These are phyloP conservation scores for Harringtonia aguacate DNA, from an alignment of 2,329 filamentous ascomycete species.

Conservation along the genomic window DNA sequence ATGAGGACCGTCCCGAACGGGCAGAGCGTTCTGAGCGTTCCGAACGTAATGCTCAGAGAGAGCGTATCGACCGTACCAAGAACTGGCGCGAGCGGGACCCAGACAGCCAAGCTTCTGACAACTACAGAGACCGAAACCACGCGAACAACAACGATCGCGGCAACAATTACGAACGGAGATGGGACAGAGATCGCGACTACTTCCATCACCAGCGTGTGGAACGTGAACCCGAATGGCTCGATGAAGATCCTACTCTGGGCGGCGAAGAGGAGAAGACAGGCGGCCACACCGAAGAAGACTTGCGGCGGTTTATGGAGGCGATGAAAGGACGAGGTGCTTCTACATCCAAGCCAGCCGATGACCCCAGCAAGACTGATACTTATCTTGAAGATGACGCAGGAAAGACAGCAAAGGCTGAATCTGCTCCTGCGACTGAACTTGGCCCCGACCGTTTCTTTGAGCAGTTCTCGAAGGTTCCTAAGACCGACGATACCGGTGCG, in stretches of 20 bases:
- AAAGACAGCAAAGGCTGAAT: constrained; percentile 41
- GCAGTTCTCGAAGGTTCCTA: constrained; percentile 23
- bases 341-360: constrained; percentile 23
- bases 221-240: constrained; percentile 86
- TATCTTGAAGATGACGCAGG: constrained; percentile 34
- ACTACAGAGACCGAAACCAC: constrained; percentile 38
- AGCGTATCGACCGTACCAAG: constrained; percentile 47
- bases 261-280: constrained; percentile 22
- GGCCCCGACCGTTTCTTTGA: constrained; percentile 70
- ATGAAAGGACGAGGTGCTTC: constrained; percentile 59
- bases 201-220: constrained; percentile 42
- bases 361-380: constrained; percentile 7
- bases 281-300: constrained; percentile 77
- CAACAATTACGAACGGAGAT: constrained; percentile 33
- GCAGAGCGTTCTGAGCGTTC: constrained; percentile 2
- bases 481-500: constrained; percentile 16
- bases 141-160: constrained; percentile 50
- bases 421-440: constrained; percentile 52
- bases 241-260: constrained; percentile 32
- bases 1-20: constrained; percentile 19
- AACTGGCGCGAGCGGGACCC: constrained; percentile 48
- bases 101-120: constrained; percentile 24
- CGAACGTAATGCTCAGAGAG: constrained; percentile 30
- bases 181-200: constrained; percentile 38
- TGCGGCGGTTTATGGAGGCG: constrained; percentile 86